These are phyloP conservation scores for Termitomyces sp. DNA, from an alignment of 768 basidiomycete genomes.

Conservation along the genomic window DNA sequence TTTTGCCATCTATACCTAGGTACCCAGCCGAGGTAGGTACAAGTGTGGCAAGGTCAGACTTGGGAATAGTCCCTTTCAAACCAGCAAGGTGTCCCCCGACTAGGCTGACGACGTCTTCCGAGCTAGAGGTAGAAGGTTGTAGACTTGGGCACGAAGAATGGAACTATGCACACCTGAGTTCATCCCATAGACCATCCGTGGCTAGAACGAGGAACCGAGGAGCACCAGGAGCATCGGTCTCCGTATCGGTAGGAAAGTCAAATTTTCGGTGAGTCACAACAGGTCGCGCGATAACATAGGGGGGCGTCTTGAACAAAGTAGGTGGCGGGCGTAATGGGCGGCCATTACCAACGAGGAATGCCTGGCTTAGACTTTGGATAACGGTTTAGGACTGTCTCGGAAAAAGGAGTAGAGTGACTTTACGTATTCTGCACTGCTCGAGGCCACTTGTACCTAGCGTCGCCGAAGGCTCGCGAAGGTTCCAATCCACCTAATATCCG, in stretches of 20 bases:
- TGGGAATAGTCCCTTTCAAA: constrained; percentile 60
- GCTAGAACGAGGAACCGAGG: constrained; percentile 85
- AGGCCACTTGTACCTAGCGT: constrained; percentile 88
- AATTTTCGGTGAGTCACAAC: constrained; percentile 79
- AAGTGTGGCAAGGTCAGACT: constrained; percentile 49
- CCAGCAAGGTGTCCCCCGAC: constrained; percentile 81
- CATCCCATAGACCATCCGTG: constrained; percentile 82
- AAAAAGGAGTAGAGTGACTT: constrained; percentile 21
- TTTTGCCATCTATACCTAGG: constrained; percentile 63
- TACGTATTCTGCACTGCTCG: constrained; percentile 69
- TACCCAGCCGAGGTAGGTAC: constrained; percentile 56
- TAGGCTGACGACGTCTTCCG: constrained; percentile 83
- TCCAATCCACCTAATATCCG: constrained; percentile 87
- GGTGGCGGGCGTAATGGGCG: constrained; percentile 58
- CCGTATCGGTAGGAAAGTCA: constrained; percentile 40
- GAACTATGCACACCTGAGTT: constrained; percentile 38
- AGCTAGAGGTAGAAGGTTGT: constrained; percentile 35
- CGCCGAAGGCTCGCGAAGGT: constrained; percentile 84
- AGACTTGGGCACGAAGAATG: background rate
- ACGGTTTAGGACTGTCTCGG: background rate
- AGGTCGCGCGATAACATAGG: constrained; percentile 86
- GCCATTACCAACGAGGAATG: constrained; percentile 64
- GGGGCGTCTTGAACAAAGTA: constrained; percentile 74
- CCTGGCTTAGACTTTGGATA: constrained; percentile 45
- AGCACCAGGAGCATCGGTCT: constrained; percentile 21